These are phyloP conservation scores for Beauveria caledonica DNA, from an alignment of 2,329 filamentous ascomycete species.

Conservation along the genomic window DNA sequence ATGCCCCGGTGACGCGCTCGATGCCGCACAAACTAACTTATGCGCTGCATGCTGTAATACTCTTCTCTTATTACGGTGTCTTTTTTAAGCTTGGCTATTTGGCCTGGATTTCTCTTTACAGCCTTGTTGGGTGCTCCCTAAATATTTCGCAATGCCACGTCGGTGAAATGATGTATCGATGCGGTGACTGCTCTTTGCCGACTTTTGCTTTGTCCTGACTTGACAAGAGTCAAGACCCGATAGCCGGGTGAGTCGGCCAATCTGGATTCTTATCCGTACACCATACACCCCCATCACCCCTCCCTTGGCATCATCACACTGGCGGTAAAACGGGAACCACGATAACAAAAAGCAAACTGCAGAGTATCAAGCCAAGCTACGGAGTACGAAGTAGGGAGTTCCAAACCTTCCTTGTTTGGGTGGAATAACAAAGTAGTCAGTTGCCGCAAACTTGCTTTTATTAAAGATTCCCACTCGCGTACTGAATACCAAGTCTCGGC, in stretches of 20 bases:
- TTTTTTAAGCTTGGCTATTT: background rate
- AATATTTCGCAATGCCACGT: background rate
- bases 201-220: background rate
- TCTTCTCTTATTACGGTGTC: background rate
- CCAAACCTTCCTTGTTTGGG: background rate
- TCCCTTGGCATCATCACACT: too few relatives aligned
- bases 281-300: too few relatives aligned
- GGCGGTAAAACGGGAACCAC: too few relatives aligned
- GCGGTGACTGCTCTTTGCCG: background rate
- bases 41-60: background rate
- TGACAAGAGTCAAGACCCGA: background rate
- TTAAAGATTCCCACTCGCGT: background rate
- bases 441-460: background rate
- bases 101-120: background rate
- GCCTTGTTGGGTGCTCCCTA: background rate
- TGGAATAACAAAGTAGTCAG: background rate
- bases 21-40: background rate
- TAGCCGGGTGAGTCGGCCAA: background rate
- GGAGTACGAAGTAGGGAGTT: background rate
- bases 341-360: background rate
- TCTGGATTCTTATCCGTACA: too few relatives aligned
- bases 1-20: background rate
- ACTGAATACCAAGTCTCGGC: background rate
- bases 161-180: background rate
- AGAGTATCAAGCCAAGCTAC: background rate